phyloP scores from a whole-genome alignment of 2,329 filamentous ascomycete genomes.

The Penicillium sp. region DNA sequence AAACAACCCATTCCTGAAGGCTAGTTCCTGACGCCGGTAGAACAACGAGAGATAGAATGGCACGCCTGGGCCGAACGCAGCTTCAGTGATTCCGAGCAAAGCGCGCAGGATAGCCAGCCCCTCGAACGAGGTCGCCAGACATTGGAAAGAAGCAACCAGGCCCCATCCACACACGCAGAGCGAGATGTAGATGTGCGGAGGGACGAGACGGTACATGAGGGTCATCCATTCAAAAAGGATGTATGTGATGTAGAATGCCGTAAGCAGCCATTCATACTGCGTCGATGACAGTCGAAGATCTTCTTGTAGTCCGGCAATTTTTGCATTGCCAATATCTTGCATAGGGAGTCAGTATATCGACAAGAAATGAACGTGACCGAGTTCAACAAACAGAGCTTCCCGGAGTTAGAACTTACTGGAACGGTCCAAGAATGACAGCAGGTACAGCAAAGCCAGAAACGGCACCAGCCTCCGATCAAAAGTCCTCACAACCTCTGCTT shows the following conservation, averaged over 20 bases:
- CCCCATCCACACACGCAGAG: slow-evolving; percentile 73
- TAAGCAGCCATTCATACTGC: slow-evolving; percentile 62
- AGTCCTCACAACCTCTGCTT: slow-evolving; percentile 66
- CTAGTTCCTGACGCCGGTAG: slow-evolving; percentile 67
- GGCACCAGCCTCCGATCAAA: slow-evolving; percentile 74
- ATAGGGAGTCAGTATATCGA: slow-evolving; percentile 9
- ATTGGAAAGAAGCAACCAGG: slow-evolving; percentile 70
- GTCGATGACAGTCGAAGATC: slow-evolving; percentile 55
- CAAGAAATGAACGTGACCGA: not conserved
- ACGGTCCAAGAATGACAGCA: slow-evolving; percentile 80
- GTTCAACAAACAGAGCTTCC: not conserved
- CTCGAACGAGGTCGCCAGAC: slow-evolving; percentile 61
- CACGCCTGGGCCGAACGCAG: slow-evolving; percentile 61
- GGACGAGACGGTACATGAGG: slow-evolving; percentile 58
- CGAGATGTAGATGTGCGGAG: slow-evolving; percentile 60
- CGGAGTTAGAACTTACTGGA: slow-evolving; percentile 60
- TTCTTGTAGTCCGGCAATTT: slow-evolving; percentile 55
- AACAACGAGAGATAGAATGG: slow-evolving; percentile 65
- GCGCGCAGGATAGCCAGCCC: slow-evolving; percentile 49
- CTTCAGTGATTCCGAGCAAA: slow-evolving; percentile 56
- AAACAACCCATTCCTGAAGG: slow-evolving; percentile 80
- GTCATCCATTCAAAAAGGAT: slow-evolving; percentile 67
- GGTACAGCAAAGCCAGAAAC: slow-evolving; percentile 78
- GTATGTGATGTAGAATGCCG: slow-evolving; percentile 63
- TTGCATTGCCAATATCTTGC: slow-evolving; percentile 60